phyloP scores from a whole-genome alignment of 306 rosid species.

The Trifolium fragiferum region DNA sequence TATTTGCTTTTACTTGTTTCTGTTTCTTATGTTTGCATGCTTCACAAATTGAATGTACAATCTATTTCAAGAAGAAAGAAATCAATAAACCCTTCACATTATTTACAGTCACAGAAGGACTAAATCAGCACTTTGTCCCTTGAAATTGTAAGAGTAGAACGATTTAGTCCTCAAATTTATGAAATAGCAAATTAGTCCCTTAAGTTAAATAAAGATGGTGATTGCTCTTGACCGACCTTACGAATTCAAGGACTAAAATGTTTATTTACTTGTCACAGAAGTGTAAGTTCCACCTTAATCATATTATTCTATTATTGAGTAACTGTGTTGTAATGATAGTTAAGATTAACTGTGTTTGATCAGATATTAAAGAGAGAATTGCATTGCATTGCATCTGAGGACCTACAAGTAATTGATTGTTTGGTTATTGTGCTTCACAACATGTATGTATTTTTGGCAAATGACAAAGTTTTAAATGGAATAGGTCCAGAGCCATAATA shows the following conservation, averaged over 20 bases:
- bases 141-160: no score
- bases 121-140: no score
- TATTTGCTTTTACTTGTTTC: conserved; percentile 35
- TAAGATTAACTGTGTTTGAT: neutral
- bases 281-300: neutral
- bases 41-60: neutral
- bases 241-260: no score
- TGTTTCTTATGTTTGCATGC: conserved; percentile 34
- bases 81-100: neutral
- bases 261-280: neutral
- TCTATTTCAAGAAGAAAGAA: conserved; percentile 6
- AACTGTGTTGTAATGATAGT: neutral
- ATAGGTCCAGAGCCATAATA: neutral
- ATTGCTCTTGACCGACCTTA: no score
- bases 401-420: neutral
- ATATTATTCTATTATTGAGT: neutral
- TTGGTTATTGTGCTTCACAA: neutral
- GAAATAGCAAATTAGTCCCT: no score
- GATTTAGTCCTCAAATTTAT: no score
- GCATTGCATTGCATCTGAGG: neutral
- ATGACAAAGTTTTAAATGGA: neutral
- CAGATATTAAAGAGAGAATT: neutral
- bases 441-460: neutral
- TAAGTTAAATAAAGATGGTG: no score
- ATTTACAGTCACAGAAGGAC: no score